Percentiles rank a stretch among this genome's conserved stretches.
These are phyloP conservation scores for Naegleria lovaniensis DNA, from an alignment of 208 protist species.

Conservation along the genomic window DNA sequence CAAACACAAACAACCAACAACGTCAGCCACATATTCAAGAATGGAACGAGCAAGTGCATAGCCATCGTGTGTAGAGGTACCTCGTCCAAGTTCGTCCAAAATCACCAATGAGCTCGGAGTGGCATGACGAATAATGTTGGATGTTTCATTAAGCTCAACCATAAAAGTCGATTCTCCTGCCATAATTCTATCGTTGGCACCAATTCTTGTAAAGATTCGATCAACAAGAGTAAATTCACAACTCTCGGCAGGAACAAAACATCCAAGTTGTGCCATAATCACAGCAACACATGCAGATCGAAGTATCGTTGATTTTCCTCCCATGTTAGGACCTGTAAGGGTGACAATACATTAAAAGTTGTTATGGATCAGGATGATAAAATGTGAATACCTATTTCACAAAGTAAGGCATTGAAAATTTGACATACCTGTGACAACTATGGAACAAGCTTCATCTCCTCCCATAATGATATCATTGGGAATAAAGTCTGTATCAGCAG, in stretches of 20 bases:
- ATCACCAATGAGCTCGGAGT: conserved; percentile 78
- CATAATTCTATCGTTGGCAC: conserved; percentile 88
- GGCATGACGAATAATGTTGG: conserved; percentile 72
- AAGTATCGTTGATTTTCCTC: conserved; percentile 94
- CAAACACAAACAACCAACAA: conserved; percentile 54
- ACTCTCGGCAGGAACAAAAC: conserved; percentile 60
- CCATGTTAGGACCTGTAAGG: conserved; percentile 96
- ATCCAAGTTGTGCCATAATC: conserved; percentile 51
- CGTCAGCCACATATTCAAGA: conserved; percentile 67
- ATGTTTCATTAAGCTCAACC: conserved; percentile 87
- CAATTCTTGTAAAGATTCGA: conserved; percentile 94
- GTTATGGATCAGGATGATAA: no score
- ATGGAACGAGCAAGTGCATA: conserved; percentile 79
- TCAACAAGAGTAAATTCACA: conserved; percentile 68
- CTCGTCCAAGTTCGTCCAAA: conserved; percentile 91
- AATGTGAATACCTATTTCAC: no score
- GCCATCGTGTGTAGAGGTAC: conserved; percentile 89
- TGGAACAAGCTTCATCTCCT: conserved; percentile 45
- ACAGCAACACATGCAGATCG: conserved; percentile 77
- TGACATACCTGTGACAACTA: conserved; percentile 61
- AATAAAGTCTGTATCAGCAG: conserved; percentile 42
- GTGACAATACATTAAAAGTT: no score
- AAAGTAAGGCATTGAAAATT: no score
- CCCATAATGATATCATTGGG: conserved; percentile 58
- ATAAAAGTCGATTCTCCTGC: conserved; percentile 94